Base-by-base conservation (phyloP, 2,329 filamentous ascomycete species). In the Ophiostoma sp. region DNA sequence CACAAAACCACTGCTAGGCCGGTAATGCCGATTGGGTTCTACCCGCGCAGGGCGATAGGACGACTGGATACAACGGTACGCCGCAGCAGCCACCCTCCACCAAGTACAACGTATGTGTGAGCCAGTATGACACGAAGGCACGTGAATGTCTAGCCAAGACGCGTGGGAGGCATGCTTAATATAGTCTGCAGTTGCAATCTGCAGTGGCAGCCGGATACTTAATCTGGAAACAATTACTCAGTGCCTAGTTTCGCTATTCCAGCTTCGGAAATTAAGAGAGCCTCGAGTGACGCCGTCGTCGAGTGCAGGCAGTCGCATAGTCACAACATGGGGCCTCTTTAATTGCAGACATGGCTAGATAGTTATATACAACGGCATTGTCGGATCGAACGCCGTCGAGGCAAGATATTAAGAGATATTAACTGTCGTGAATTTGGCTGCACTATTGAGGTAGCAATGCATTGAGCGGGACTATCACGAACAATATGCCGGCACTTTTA, bases 151-250 rank as follows among this genome's bases (percentile, higher is more conserved):
- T 23, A 27, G 23, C 17, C 23, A 57, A 57, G 52, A 57, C 52
- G 52, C 52, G 52, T 57, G 52, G 52, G 52, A 57, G 52, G n/a
- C 52, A 57, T 57, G 23, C 52, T 31, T 57, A 27, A 57, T 57
- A 57, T 57, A 57, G 23, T 27, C 10, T 27, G 52, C 44, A 48
- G 44, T 48, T 57, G 52, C 52, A 48, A 11, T 27, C 10, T 27
- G 52, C 52, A 57, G 52, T 31, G 52, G 27, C 10, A 31, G 52
- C 52, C 17, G 52, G 52, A 31, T 57, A 57, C 52, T 57, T 57
- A 27, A 57, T 27, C 8, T 57, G 52, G 52, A 57, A 57, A 57
- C n/a, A 57, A 57, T 13, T 23, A 15, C 52, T 57, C n/a, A 57
- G 17, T 31, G 52, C 52, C 11, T 48, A 31, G 52, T 57, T 57